These are phyloP conservation scores for Boletus subparvulus DNA, from an alignment of 768 basidiomycete species.

Conservation along the genomic window DNA sequence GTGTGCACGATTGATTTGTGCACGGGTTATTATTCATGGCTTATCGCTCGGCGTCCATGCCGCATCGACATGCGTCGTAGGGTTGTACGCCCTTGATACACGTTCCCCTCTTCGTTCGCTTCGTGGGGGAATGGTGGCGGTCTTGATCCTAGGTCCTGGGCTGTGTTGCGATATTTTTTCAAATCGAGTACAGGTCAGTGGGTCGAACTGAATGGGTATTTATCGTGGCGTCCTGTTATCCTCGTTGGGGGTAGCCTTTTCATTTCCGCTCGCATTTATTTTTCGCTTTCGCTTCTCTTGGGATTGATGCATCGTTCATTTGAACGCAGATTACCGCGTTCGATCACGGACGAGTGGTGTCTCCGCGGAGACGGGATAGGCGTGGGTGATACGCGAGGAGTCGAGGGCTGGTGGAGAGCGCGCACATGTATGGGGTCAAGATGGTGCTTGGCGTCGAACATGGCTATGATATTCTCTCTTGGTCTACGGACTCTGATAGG, in stretches of 20 bases:
- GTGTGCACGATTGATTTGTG: too few relatives aligned
- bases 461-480: conserved; percentile 34
- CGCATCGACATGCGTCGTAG: conserved; percentile 1
- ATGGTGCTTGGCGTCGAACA: conserved; percentile 49
- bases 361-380: conserved; percentile 34
- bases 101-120: conserved; percentile 4
- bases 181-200: conserved; percentile 32
- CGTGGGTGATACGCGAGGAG: conserved; percentile 44
- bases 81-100: conserved; percentile 11
- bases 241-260: conserved; percentile 1
- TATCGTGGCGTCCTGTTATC: neutral
- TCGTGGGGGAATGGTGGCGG: neutral
- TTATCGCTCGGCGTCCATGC: neutral
- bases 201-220: neutral
- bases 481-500: neutral
- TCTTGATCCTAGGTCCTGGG: neutral
- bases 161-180: neutral
- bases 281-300: neutral
- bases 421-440: conserved; percentile 34
- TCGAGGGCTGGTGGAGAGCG: conserved; percentile 53
- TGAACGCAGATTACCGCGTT: conserved; percentile 49
- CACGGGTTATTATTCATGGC: too few relatives aligned
- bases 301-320: neutral
- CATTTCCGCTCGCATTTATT: conserved; percentile 11
- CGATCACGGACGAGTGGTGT: conserved; percentile 47